Percentiles rank a stretch among this genome's conserved stretches.
phyloP scores from a whole-genome alignment of 768 basidiomycete genomes.

The Tubosaeta sp. region DNA sequence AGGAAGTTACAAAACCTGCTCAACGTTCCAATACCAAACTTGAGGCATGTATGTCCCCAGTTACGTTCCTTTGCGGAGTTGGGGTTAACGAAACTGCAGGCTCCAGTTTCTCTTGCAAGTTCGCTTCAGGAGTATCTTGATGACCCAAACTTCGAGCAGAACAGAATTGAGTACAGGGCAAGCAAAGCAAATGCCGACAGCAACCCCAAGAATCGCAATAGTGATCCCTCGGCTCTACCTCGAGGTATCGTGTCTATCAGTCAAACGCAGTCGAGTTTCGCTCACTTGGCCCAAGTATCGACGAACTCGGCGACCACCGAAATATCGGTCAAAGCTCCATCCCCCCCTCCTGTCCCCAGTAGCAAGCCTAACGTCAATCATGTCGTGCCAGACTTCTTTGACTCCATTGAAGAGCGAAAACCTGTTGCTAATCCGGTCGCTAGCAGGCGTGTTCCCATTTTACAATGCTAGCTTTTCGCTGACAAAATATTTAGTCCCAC shows the following conservation, averaged over 20 bases:
- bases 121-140: slow-evolving; percentile 94
- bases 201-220: slow-evolving; percentile 11
- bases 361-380: slow-evolving; percentile 39
- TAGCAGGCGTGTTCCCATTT: slow-evolving; percentile 36
- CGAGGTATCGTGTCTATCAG: slow-evolving; percentile 13
- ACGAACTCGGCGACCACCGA: slow-evolving; percentile 17
- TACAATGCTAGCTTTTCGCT: slow-evolving; percentile 3
- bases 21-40: slow-evolving; percentile 89
- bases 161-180: slow-evolving; percentile 85
- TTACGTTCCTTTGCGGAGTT: neutral
- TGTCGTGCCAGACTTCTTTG: slow-evolving; percentile 79
- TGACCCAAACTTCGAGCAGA: slow-evolving; percentile 96
- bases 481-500: slow-evolving; percentile 38
- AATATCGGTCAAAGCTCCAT: slow-evolving; percentile 20
- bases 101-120: slow-evolving; percentile 90
- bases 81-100: slow-evolving; percentile 43
- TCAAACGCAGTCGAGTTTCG: neutral
- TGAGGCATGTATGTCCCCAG: slow-evolving; percentile 69
- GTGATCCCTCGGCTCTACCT: slow-evolving; percentile 6
- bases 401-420: slow-evolving; percentile 78
- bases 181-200: slow-evolving; percentile 66
- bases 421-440: slow-evolving; percentile 66
- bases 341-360: slow-evolving; percentile 23
- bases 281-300: slow-evolving; percentile 15
- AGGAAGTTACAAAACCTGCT: slow-evolving; percentile 90